A percentile compares a stretch with the other conserved stretches of the same genome.
These are phyloP conservation scores for Chenopodium berlandieri DNA, from an alignment of 148 eudicot genomes.

Conservation along the genomic window DNA sequence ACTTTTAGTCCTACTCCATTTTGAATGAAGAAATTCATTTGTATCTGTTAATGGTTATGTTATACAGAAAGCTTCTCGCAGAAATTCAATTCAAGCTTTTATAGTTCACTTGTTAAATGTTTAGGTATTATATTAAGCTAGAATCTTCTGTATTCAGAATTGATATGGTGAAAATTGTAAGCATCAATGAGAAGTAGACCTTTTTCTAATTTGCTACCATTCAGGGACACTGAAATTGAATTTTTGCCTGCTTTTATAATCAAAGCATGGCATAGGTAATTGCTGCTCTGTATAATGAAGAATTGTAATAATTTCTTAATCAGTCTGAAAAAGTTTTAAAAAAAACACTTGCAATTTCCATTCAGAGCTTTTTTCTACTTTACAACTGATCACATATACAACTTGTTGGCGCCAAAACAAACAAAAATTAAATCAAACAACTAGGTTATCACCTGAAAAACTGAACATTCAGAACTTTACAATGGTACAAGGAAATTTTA, in stretches of 20 bases:
- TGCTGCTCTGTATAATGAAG: background rate
- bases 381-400: constrained; percentile 3
- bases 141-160: no score
- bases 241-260: no score
- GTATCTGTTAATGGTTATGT: background rate
- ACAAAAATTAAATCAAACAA: background rate
- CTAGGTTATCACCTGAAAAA: constrained; percentile 18
- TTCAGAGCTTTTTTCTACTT: background rate
- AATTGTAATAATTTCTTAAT: background rate
- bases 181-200: no score
- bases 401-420: no score
- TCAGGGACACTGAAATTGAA: no score
- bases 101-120: no score
- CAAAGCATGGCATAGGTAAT: no score
- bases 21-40: background rate
- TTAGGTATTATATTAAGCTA: no score
- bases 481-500: constrained; percentile 25
- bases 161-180: no score
- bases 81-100: background rate
- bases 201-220: no score
- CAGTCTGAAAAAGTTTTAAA: background rate
- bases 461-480: constrained; percentile 30
- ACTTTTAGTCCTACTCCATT: background rate
- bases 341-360: background rate
- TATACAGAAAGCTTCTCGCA: background rate